These are phyloP conservation scores for Centella asiatica DNA, from an alignment of 129 eudicot genomes.

Conservation along the genomic window DNA sequence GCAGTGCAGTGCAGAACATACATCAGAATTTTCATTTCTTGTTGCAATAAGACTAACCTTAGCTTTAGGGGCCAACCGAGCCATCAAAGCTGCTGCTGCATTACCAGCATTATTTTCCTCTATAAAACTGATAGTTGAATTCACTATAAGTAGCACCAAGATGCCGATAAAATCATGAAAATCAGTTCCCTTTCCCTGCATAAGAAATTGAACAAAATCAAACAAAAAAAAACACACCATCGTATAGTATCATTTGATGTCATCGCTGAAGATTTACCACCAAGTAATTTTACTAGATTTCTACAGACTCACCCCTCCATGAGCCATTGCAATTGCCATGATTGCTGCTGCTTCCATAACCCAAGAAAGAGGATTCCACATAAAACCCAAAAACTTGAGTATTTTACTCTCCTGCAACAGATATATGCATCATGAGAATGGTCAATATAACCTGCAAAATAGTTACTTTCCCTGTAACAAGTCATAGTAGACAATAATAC, in stretches of 20 bases:
- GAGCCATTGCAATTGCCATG: conserved; percentile 47
- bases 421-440: background rate
- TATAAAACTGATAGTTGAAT: conserved; percentile 48
- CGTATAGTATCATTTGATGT: conserved; percentile 1
- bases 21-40: background rate
- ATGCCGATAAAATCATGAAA: conserved; percentile 44
- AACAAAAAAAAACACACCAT: conserved; percentile 3
- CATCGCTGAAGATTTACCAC: background rate
- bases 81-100: conserved; percentile 60
- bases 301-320: conserved; percentile 40
- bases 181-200: conserved; percentile 20
- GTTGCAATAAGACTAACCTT: conserved; percentile 21
- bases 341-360: conserved; percentile 54
- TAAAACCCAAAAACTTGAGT: conserved; percentile 47
- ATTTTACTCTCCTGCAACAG: conserved; percentile 37
- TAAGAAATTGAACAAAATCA: background rate
- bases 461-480: background rate
- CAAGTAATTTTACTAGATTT: background rate
- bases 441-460: conserved; percentile 2
- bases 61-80: conserved; percentile 53
- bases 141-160: conserved; percentile 31
- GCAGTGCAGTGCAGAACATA: background rate
- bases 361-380: conserved; percentile 60
- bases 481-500: background rate
- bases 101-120: conserved; percentile 55